Percentiles rank a stretch among this genome's conserved stretches.
phyloP scores from a whole-genome alignment of 192 early-diverging fungal genomes.

The Kickxella alabastrina region DNA sequence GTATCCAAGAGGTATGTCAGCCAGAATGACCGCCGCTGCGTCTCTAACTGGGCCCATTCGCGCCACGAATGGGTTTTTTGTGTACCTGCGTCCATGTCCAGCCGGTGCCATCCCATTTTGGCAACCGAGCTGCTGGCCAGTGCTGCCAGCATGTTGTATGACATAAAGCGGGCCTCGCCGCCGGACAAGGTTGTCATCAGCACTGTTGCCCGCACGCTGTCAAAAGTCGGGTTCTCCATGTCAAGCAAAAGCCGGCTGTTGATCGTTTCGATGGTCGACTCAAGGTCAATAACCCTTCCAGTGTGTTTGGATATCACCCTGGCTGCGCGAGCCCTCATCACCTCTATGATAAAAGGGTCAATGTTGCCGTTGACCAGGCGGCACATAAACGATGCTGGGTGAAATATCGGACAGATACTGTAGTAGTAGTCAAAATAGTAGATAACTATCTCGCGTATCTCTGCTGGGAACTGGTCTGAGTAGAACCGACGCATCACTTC shows the following conservation, averaged over 20 bases:
- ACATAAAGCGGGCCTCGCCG: conserved; percentile 34
- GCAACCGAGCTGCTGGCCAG: conserved; percentile 29
- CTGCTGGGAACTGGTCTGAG: conserved; percentile 21
- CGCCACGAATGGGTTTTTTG: conserved; percentile 12
- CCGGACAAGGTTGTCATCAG: conserved; percentile 29
- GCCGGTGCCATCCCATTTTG: conserved; percentile 34
- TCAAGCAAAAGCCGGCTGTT: conserved; percentile 15
- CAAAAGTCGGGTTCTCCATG: conserved; percentile 16
- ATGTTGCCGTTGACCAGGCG: conserved; percentile 31
- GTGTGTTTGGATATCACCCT: conserved; percentile 23
- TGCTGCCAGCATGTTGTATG: conserved; percentile 32
- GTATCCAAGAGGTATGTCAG: conserved; percentile 24
- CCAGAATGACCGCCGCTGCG: conserved; percentile 25
- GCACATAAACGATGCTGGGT: conserved; percentile 36
- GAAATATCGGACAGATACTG: conserved; percentile 39
- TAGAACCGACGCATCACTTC: conserved; percentile 26
- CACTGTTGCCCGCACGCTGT: conserved; percentile 31
- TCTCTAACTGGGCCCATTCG: conserved; percentile 26
- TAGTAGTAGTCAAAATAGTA: conserved; percentile 49
- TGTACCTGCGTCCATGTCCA: conserved; percentile 5
- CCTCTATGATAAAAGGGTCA: conserved; percentile 25
- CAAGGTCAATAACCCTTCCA: conserved; percentile 17
- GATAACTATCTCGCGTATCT: conserved; percentile 19
- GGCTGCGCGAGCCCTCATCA: conserved; percentile 29
- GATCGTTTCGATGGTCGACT: conserved; percentile 11